A percentile compares a stretch with the other conserved stretches of the same genome.
Evolutionary conservation across 2,329 filamentous ascomycete species (phyloP).

Genomic region (Grosmannia clavigera): DNA sequence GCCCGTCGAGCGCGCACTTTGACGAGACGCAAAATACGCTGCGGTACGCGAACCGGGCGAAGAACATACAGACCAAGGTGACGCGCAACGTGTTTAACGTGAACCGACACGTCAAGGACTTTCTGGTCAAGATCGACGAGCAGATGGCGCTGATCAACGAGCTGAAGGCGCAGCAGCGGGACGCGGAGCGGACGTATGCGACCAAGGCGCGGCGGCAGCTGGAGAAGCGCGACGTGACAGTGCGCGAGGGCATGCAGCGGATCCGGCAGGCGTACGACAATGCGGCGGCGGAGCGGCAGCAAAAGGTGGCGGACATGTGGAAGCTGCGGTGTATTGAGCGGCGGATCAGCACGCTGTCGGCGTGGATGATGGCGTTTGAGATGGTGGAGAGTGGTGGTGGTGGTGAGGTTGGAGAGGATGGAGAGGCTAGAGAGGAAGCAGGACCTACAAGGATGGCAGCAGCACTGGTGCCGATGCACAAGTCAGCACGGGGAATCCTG

Average conservation of each 20-base stretch:
- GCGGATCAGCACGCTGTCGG: conserved; percentile 72
- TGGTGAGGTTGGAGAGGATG: conserved; percentile 43
- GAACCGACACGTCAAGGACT: conserved; percentile 97
- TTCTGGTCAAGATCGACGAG: conserved; percentile 97
- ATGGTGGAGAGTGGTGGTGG: conserved; percentile 34
- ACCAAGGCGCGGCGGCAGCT: conserved; percentile 83
- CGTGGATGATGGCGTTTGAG: conserved; percentile 90
- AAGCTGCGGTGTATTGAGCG: conserved; percentile 72
- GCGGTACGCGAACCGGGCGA: conserved; percentile 91
- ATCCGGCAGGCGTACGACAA: conserved; percentile 78
- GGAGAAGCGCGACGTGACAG: conserved; percentile 66
- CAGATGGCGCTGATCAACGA: conserved; percentile 96
- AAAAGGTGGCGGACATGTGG: conserved; percentile 68
- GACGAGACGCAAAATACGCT: conserved; percentile 98
- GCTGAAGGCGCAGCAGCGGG: conserved; percentile 82
- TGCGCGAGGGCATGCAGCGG: conserved; percentile 66
- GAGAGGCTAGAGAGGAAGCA: conserved; percentile 52
- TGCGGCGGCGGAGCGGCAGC: conserved; percentile 61
- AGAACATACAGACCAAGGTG: conserved; percentile 99
- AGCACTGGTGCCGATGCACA: conserved; percentile 64
- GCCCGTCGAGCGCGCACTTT: conserved; percentile 89
- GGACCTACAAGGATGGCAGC: conserved; percentile 49
- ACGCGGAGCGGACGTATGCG: conserved; percentile 70
- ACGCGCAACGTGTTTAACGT: conserved; percentile 99
- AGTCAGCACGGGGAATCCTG: conserved; percentile 78